Evolutionary conservation across 2,329 filamentous ascomycete genomes (phyloP).

Genomic region (Fusarium graminum): DNA sequence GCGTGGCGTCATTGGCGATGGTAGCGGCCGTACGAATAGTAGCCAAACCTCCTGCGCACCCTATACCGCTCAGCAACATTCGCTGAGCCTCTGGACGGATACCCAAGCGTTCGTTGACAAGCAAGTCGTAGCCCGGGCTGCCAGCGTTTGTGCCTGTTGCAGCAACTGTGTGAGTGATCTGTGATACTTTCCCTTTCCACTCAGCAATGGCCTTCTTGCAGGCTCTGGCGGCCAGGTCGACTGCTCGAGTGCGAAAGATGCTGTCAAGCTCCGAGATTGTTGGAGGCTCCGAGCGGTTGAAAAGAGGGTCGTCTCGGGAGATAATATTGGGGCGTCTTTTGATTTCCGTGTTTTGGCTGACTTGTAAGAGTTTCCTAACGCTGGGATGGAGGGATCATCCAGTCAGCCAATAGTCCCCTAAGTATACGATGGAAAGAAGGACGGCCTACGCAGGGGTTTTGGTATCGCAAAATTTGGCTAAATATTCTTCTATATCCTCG

Average conservation of each 20-base stretch:
- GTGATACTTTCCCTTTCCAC: slow-evolving; percentile 9
- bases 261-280: slow-evolving; percentile 14
- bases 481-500: slow-evolving; percentile 7
- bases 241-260: slow-evolving; percentile 12
- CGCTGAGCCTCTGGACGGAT: slow-evolving; percentile 14
- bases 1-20: slow-evolving; percentile 12
- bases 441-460: slow-evolving; percentile 9
- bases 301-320: slow-evolving; percentile 9
- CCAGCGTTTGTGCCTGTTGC: slow-evolving; percentile 14
- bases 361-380: slow-evolving; percentile 14
- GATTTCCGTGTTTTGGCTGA: slow-evolving; percentile 10
- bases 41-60: slow-evolving; percentile 13
- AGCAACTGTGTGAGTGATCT: slow-evolving; percentile 13
- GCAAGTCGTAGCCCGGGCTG: slow-evolving; percentile 8
- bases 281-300: slow-evolving; percentile 11
- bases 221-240: slow-evolving; percentile 10
- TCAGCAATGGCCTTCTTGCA: slow-evolving; percentile 15
- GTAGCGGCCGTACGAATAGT: slow-evolving; percentile 12
- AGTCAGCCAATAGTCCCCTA: slow-evolving; percentile 8
- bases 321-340: slow-evolving; percentile 11
- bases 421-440: slow-evolving; percentile 2
- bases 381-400: slow-evolving; percentile 4
- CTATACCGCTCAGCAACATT: slow-evolving; percentile 14
- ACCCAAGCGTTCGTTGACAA: slow-evolving; percentile 12
- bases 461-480: slow-evolving; percentile 9